Base-by-base conservation (phyloP, 805 yeast species). In the Saturnispora sanitii region DNA sequence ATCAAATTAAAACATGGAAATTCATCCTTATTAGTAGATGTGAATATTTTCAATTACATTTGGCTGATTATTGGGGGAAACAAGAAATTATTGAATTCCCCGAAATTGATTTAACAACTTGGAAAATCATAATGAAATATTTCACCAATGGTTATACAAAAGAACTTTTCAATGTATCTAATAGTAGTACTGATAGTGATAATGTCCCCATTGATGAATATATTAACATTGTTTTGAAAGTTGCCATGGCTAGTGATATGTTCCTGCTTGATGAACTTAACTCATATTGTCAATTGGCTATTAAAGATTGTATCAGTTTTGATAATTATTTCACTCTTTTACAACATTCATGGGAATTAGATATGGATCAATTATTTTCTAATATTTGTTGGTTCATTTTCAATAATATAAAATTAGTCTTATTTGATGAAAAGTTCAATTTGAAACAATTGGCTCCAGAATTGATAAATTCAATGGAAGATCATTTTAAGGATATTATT, bases 341-440 rank as follows among this genome's bases (percentile, higher is more conserved):
- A 12, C 60, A 68, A 11, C 77, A 77, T 50, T 70, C 94, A 0
- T 68, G 68, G 35, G 50, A 60, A 16, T 60, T 69, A 35, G 57
- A 68, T 17, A 82, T 86, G 6, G 55, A 59, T 11, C 73, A 78
- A 47, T 56, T 87, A 28, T 66, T 75, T 45, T 66, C 68, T 37
- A 71, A 74, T 40, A 75, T 94, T 53, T 61, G 79, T 20, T 78
- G 85, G 79, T 82, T 72, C 49, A 65, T 84, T 11, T 76, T 72
- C 48, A 68, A 73, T 47, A 84, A 85, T 54, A 60, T 82, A 41
- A 86, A 78, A 23, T 53, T 75, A 3, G 51, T 83, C 13, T 60
- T 86, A 26, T 70, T 75, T 40, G 79, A 77, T 33, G 20, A 27
- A 18, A 58, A 60, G 1, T 64, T 66, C 3, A 34, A 33, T 20